Evolutionary conservation across 1,139 yeast genomes (phyloP).

Genomic region (Taphrina confusa): DNA sequence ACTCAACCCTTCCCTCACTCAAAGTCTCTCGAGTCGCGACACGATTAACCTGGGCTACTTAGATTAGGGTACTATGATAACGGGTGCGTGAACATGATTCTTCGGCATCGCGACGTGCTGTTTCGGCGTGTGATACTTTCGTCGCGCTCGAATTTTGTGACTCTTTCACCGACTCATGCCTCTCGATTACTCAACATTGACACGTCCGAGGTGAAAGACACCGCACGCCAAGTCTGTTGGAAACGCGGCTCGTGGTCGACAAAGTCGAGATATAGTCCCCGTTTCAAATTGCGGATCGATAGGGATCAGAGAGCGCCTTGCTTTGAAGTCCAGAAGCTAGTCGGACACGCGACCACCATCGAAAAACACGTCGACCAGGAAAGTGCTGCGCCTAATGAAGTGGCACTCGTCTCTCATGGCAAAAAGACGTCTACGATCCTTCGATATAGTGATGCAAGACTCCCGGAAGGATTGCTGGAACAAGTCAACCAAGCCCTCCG

Average conservation of each 20-base stretch:
- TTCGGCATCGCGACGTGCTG: too few species aligned
- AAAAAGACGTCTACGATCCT: neutral
- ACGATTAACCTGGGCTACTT: too few species aligned
- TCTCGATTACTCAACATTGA: conserved; percentile 15
- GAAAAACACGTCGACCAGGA: neutral
- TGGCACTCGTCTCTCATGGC: neutral
- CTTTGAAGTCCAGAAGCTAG: conserved; percentile 7
- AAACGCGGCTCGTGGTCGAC: neutral
- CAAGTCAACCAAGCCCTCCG: conserved; percentile 1
- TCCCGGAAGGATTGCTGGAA: neutral
- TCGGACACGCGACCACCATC: conserved; percentile 5
- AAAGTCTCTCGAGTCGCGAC: too few species aligned
- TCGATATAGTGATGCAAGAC: neutral
- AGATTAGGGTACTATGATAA: neutral
- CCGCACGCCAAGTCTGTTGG: neutral
- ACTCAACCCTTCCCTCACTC: too few species aligned
- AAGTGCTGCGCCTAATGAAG: neutral
- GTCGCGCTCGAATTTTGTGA: neutral
- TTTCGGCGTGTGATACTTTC: neutral
- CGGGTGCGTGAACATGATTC: conserved; percentile 3
- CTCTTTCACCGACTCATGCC: neutral
- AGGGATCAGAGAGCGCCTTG: neutral
- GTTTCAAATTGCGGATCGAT: conserved; percentile 9
- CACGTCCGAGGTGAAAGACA: neutral
- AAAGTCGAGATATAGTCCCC: conserved; percentile 12